Conservation (phyloP, 805 yeast genomes). For the Blastobotrys chiropterorum region DNA sequence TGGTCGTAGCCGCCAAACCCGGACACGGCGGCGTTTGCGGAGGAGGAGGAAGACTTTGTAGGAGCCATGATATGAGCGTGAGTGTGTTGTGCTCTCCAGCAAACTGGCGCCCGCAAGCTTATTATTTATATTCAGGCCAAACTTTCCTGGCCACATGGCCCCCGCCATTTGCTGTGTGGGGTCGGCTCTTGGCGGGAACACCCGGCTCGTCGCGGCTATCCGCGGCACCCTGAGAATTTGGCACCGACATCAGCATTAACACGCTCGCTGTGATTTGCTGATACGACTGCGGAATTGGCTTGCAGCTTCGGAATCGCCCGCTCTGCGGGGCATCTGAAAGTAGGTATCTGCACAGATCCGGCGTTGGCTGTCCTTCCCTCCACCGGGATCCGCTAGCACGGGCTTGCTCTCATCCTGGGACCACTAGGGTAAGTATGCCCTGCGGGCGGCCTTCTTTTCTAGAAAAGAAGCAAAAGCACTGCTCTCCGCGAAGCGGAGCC, state of each 20-base stretch:
- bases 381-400: too few relatives aligned
- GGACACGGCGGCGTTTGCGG: not conserved
- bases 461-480: too few relatives aligned
- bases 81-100: not conserved
- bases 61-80: not conserved
- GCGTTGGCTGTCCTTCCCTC: too few relatives aligned
- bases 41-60: not conserved
- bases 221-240: not conserved
- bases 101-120: not conserved
- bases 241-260: too few relatives aligned
- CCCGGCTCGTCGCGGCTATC: not conserved
- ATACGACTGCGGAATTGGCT: too few relatives aligned
- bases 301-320: too few relatives aligned
- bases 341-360: too few relatives aligned
- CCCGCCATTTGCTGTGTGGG: not conserved
- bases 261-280: too few relatives aligned
- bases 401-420: too few relatives aligned
- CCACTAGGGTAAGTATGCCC: too few relatives aligned
- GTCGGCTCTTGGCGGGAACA: not conserved
- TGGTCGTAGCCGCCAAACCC: constrained; percentile 47
- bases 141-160: not conserved
- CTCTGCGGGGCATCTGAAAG: too few relatives aligned
- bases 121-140: not conserved
- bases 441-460: not conserved
- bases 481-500: too few relatives aligned